Percentiles rank a stretch among this genome's conserved stretches.
phyloP scores from a whole-genome alignment of 352 stramenopile species.

The Globisporangium lucens region DNA sequence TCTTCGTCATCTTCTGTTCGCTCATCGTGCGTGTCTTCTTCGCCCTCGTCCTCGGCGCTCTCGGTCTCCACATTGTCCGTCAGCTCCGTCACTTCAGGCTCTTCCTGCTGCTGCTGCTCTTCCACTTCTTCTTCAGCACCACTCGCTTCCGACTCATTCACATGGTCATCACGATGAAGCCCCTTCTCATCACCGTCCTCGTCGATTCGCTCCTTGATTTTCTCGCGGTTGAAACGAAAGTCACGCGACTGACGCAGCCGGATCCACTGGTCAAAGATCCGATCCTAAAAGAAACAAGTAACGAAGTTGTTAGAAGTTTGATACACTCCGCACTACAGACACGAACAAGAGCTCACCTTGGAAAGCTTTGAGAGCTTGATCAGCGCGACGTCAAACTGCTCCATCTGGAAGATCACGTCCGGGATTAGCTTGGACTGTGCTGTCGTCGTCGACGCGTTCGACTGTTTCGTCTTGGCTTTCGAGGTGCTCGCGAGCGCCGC shows the following conservation, averaged over 20 bases:
- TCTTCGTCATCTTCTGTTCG: slow-evolving; percentile 6
- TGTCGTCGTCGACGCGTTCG: slow-evolving; percentile 7
- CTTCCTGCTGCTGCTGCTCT: slow-evolving; percentile 14
- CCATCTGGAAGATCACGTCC: slow-evolving; percentile 62
- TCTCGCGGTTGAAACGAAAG: slow-evolving; percentile 49
- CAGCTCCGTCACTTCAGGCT: slow-evolving; percentile 9
- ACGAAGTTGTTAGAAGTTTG: no score
- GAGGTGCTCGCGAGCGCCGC: slow-evolving; percentile 8
- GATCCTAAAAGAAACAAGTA: slow-evolving; percentile 3
- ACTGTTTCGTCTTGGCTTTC: slow-evolving; percentile 11
- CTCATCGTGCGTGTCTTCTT: slow-evolving; percentile 14
- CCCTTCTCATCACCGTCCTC: slow-evolving; percentile 22
- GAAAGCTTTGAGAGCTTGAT: slow-evolving; percentile 68
- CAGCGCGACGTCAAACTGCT: slow-evolving; percentile 63
- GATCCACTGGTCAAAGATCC: slow-evolving; percentile 54
- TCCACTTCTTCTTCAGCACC: slow-evolving; percentile 12
- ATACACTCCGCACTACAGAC: no score
- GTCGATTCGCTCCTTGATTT: slow-evolving; percentile 25
- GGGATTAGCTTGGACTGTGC: slow-evolving; percentile 57
- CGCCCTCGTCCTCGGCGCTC: slow-evolving; percentile 12
- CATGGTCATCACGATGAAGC: not conserved
- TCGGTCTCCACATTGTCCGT: slow-evolving; percentile 18
- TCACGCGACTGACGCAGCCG: slow-evolving; percentile 44
- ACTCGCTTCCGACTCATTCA: slow-evolving; percentile 19
- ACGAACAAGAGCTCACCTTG: slow-evolving; percentile 24